Evolutionary conservation across 1,284 basidiomycete species (phyloP).

Genomic region (Malassezia slooffiae): DNA sequence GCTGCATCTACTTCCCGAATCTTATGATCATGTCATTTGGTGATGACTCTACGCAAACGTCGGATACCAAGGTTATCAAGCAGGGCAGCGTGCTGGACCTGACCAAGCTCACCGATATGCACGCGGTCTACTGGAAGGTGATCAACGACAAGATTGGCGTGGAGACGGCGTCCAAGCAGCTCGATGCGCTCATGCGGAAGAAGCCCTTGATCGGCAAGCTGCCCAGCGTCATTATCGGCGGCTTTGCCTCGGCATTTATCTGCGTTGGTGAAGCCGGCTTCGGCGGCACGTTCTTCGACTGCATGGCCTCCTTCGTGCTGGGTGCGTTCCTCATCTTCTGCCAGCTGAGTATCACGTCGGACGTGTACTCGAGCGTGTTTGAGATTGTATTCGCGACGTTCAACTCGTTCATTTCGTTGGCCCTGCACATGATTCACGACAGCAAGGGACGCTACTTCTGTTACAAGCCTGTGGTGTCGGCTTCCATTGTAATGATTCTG

Average conservation of each 20-base stretch:
- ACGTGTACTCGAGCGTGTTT: slow-evolving; percentile 74
- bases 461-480: slow-evolving; percentile 72
- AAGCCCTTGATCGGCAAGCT: slow-evolving; percentile 39
- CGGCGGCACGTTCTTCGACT: slow-evolving; percentile 69
- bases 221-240: slow-evolving; percentile 64
- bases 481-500: slow-evolving; percentile 74
- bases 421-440: slow-evolving; percentile 21
- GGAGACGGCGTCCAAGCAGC: slow-evolving; percentile 61
- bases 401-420: slow-evolving; percentile 61
- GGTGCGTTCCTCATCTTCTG: slow-evolving; percentile 58
- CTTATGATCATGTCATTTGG: slow-evolving; percentile 56
- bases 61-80: slow-evolving; percentile 59
- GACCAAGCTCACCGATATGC: slow-evolving; percentile 55
- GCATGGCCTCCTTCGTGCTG: slow-evolving; percentile 62
- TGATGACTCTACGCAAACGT: slow-evolving; percentile 70
- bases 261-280: slow-evolving; percentile 47
- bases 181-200: slow-evolving; percentile 67
- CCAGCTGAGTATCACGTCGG: slow-evolving; percentile 48
- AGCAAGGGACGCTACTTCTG: slow-evolving; percentile 58
- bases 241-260: slow-evolving; percentile 69
- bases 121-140: slow-evolving; percentile 72
- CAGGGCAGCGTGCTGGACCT: slow-evolving; percentile 35
- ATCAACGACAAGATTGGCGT: slow-evolving; percentile 77
- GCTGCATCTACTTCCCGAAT: slow-evolving; percentile 75
- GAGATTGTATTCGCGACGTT: slow-evolving; percentile 75